A percentile compares a stretch with the other conserved stretches of the same genome.
Evolutionary conservation across 768 basidiomycete genomes (phyloP).

Genomic region (Tulasnella sp.): DNA sequence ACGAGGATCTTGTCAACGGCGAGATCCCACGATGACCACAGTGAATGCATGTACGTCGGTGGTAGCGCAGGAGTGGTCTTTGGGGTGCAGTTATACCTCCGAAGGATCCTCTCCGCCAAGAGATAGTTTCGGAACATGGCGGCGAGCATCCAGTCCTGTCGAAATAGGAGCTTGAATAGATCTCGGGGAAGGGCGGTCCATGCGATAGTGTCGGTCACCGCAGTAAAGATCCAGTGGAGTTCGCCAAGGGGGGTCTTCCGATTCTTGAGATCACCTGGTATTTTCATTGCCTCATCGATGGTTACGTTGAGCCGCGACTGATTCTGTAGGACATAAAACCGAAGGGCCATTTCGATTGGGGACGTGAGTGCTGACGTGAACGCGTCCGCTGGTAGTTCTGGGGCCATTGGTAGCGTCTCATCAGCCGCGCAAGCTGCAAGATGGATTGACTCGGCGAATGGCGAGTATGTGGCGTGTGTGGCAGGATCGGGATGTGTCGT

Average conservation of each 20-base stretch:
- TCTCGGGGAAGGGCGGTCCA: slow-evolving; percentile 96
- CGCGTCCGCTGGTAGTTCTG: slow-evolving; percentile 92
- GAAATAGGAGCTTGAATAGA: slow-evolving; percentile 84
- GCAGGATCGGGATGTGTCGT: slow-evolving; percentile 37
- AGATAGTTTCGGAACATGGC: slow-evolving; percentile 96
- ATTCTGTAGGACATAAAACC: slow-evolving; percentile 81
- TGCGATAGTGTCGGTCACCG: slow-evolving; percentile 97
- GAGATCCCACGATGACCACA: slow-evolving; percentile 98
- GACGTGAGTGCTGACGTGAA: slow-evolving; percentile 97
- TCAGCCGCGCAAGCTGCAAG: slow-evolving; percentile 88
- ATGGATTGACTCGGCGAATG: slow-evolving; percentile 81
- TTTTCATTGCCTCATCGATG: slow-evolving; percentile 84
- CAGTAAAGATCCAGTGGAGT: slow-evolving; percentile 99
- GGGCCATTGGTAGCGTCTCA: slow-evolving; percentile 87
- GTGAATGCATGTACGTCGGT: slow-evolving; percentile 88
- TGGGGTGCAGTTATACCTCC: slow-evolving; percentile 93
- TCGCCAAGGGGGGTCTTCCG: slow-evolving; percentile 93
- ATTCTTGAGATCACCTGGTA: slow-evolving; percentile 95
- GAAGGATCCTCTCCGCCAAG: slow-evolving; percentile 95
- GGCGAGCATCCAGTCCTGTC: slow-evolving; percentile 91
- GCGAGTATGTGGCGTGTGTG: slow-evolving; percentile 34
- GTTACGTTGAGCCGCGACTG: slow-evolving; percentile 74
- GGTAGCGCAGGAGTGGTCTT: slow-evolving; percentile 87
- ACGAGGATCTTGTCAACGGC: slow-evolving; percentile 89
- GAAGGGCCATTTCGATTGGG: slow-evolving; percentile 93